These are phyloP conservation scores for Microthlaspi erraticum DNA, from an alignment of 345 rosid species.

Conservation along the genomic window DNA sequence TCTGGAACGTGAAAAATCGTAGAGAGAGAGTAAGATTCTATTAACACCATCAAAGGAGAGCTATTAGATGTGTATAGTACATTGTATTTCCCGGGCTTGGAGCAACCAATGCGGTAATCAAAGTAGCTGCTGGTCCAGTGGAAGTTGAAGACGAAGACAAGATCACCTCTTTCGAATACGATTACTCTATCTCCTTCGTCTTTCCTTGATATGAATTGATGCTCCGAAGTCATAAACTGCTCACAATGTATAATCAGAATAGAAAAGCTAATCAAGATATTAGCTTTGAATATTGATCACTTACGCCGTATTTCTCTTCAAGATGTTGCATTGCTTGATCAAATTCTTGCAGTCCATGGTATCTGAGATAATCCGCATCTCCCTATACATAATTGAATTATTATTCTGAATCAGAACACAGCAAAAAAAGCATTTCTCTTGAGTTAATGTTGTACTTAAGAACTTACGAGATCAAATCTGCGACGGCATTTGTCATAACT, in stretches of 20 bases:
- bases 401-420: constrained; percentile 29
- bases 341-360: constrained; percentile 89
- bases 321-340: constrained; percentile 95
- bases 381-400: constrained; percentile 57
- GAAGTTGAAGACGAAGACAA: constrained; percentile 90
- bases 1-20: constrained; percentile 46
- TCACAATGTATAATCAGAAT: neutral
- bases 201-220: constrained; percentile 82
- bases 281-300: constrained; percentile 27
- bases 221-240: constrained; percentile 94
- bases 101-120: constrained; percentile 83
- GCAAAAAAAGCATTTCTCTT: constrained; percentile 14
- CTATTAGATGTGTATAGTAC: constrained; percentile 45
- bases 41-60: neutral
- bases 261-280: neutral
- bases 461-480: constrained; percentile 89
- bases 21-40: constrained; percentile 1
- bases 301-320: constrained; percentile 79
- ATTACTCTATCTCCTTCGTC: constrained; percentile 79
- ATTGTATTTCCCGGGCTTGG: constrained; percentile 91
- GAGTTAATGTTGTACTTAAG: constrained; percentile 16
- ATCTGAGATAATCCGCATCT: constrained; percentile 79
- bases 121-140: constrained; percentile 90
- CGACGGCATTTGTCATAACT: constrained; percentile 95
- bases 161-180: constrained; percentile 87